A percentile compares a stretch with the other conserved stretches of the same genome.
Evolutionary conservation across 2,329 filamentous ascomycete species (phyloP).

Genomic region (Aspergillus sergii): DNA sequence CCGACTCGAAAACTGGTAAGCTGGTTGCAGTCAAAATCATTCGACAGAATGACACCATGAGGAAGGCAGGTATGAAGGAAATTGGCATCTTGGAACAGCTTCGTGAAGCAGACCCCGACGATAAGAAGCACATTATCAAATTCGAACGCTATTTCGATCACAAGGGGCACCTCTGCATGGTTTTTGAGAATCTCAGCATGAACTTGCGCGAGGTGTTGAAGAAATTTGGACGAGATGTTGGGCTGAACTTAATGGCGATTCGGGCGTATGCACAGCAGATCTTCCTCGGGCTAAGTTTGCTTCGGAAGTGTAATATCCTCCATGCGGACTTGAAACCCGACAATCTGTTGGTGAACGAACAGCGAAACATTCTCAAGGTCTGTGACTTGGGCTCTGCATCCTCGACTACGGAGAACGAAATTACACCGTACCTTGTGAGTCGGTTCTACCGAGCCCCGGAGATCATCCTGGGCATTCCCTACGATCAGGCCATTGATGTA

Average conservation of each 20-base stretch:
- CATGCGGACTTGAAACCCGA: slow-evolving; percentile 97
- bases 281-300: slow-evolving; percentile 82
- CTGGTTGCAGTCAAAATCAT: slow-evolving; percentile 98
- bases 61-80: slow-evolving; percentile 89
- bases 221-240: slow-evolving; percentile 92
- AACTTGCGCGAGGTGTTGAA: slow-evolving; percentile 93
- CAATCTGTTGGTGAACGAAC: slow-evolving; percentile 91
- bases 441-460: slow-evolving; percentile 97
- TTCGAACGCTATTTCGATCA: slow-evolving; percentile 89
- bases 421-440: slow-evolving; percentile 93
- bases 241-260: slow-evolving; percentile 86
- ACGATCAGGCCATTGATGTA: slow-evolving; percentile 92
- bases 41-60: slow-evolving; percentile 90
- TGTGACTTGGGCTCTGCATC: slow-evolving; percentile 97
- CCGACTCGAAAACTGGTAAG: slow-evolving; percentile 72
- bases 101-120: slow-evolving; percentile 79
- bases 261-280: slow-evolving; percentile 91
- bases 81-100: slow-evolving; percentile 90
- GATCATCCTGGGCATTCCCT: slow-evolving; percentile 94
- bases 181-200: slow-evolving; percentile 90
- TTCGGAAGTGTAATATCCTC: slow-evolving; percentile 89
- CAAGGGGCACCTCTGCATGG: slow-evolving; percentile 93
- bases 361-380: slow-evolving; percentile 83
- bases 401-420: slow-evolving; percentile 84
- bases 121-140: slow-evolving; percentile 88